Percentiles rank a stretch among this genome's conserved stretches.
These are phyloP conservation scores for Lasiodiplodia gonubiensis DNA, from an alignment of 2,329 filamentous ascomycete genomes.

Conservation along the genomic window DNA sequence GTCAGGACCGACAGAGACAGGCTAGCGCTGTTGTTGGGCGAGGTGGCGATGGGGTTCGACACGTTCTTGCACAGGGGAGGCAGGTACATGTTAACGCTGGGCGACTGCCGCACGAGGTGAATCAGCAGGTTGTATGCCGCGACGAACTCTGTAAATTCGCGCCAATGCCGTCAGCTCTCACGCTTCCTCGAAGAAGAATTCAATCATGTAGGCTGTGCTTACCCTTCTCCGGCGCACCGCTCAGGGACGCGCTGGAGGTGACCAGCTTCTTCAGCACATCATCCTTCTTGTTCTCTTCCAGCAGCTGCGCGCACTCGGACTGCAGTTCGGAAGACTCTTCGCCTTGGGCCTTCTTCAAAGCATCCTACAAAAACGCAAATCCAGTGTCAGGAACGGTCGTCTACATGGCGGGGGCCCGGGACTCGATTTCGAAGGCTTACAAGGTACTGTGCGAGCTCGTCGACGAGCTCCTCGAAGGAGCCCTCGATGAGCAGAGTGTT, in stretches of 20 bases:
- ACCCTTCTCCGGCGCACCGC: conserved; percentile 87
- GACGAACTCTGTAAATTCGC: conserved; percentile 73
- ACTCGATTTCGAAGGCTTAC: conserved; percentile 28
- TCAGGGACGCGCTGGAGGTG: conserved; percentile 75
- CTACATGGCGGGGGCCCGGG: neutral
- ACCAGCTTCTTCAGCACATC: conserved; percentile 90
- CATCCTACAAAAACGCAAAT: conserved; percentile 55
- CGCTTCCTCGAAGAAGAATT: neutral
- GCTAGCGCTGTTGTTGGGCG: conserved; percentile 81
- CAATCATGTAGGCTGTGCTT: conserved; percentile 3
- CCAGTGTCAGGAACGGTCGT: conserved; percentile 16
- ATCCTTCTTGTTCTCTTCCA: conserved; percentile 73
- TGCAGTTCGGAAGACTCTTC: conserved; percentile 61
- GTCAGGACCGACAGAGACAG: conserved; percentile 89
- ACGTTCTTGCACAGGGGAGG: conserved; percentile 89
- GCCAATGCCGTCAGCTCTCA: conserved; percentile 13
- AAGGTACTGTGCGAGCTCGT: conserved; percentile 94
- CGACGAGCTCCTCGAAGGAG: conserved; percentile 87
- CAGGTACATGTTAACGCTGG: conserved; percentile 84
- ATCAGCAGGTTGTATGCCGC: conserved; percentile 96
- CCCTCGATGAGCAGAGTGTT: conserved; percentile 81
- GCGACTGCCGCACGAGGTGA: conserved; percentile 86
- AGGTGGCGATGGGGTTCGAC: conserved; percentile 82
- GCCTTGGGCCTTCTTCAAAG: conserved; percentile 69
- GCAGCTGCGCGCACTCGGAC: conserved; percentile 71